phyloP scores from a whole-genome alignment of 345 rosid genomes.

The Geranium brycei region DNA sequence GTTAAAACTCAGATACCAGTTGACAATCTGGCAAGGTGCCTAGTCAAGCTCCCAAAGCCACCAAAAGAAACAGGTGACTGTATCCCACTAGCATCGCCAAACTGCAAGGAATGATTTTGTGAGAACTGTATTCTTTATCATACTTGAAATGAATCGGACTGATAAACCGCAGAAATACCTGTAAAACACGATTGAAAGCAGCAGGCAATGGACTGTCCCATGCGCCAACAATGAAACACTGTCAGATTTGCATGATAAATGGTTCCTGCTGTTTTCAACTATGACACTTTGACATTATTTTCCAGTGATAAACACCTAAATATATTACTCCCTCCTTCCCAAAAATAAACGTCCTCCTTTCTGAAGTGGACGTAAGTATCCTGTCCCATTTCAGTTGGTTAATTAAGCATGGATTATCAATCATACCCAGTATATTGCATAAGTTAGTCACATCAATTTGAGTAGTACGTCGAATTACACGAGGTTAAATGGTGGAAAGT shows the following conservation, averaged over 20 bases:
- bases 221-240: constrained; percentile 19
- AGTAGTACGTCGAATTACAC: no score
- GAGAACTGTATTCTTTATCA: constrained; percentile 8
- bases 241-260: constrained; percentile 20
- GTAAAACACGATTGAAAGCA: constrained; percentile 76
- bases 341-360: no score
- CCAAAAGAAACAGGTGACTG: constrained; percentile 98
- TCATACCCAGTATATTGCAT: no score
- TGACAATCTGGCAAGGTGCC: constrained; percentile 80
- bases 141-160: background rate
- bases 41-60: constrained; percentile 94
- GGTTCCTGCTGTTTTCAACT: constrained; percentile 8
- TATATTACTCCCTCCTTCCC: background rate
- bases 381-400: no score
- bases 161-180: constrained; percentile 34
- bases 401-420: no score
- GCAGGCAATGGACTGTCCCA: constrained; percentile 79
- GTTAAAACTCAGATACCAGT: constrained; percentile 30
- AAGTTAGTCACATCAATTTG: no score
- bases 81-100: constrained; percentile 97
- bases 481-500: no score
- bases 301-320: background rate
- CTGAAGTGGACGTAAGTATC: no score
- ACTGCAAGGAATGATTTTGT: constrained; percentile 36
- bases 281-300: no score